These are phyloP conservation scores for Eucalyptus cloeziana DNA, from an alignment of 345 rosid species.

Conservation along the genomic window DNA sequence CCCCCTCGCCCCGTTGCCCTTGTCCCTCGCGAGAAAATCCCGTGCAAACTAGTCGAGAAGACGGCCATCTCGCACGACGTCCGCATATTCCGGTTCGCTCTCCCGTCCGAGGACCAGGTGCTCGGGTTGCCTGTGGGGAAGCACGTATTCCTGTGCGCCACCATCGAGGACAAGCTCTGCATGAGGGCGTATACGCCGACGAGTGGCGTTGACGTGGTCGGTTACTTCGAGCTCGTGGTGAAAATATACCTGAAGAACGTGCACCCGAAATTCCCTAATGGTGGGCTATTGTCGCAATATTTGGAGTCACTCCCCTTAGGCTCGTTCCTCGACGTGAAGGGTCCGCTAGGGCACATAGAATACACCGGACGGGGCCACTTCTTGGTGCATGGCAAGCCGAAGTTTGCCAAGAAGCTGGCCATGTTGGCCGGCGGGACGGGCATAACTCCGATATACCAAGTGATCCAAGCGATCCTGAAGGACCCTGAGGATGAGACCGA, in stretches of 20 bases:
- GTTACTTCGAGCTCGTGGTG: conserved; percentile 71
- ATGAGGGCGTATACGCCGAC: conserved; percentile 89
- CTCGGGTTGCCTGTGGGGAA: conserved; percentile 81
- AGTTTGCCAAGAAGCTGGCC: conserved; percentile 63
- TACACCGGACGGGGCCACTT: conserved; percentile 69
- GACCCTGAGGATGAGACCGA: conserved; percentile 78
- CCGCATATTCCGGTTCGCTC: conserved; percentile 48
- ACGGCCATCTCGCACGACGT: conserved; percentile 69
- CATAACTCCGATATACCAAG: conserved; percentile 80
- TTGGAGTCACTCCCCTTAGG: conserved; percentile 63
- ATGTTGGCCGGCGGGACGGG: conserved; percentile 98
- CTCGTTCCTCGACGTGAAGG: conserved; percentile 57
- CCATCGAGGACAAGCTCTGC: conserved; percentile 54
- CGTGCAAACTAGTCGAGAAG: conserved; percentile 63
- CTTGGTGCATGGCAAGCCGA: conserved; percentile 62
- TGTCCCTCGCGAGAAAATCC: conserved; percentile 71
- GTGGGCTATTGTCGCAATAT: conserved; percentile 81
- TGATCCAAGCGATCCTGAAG: conserved; percentile 59
- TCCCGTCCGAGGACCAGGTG: conserved; percentile 59
- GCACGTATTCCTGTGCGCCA: conserved; percentile 71
- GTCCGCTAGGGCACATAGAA: conserved; percentile 84
- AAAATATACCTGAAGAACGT: conserved; percentile 71
- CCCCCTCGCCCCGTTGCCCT: conserved; percentile 34
- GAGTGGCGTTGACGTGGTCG: conserved; percentile 46
- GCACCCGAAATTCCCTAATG: conserved; percentile 72